Base-by-base conservation (phyloP, 305 asterid genomes). In the Fraxinus platypoda region DNA sequence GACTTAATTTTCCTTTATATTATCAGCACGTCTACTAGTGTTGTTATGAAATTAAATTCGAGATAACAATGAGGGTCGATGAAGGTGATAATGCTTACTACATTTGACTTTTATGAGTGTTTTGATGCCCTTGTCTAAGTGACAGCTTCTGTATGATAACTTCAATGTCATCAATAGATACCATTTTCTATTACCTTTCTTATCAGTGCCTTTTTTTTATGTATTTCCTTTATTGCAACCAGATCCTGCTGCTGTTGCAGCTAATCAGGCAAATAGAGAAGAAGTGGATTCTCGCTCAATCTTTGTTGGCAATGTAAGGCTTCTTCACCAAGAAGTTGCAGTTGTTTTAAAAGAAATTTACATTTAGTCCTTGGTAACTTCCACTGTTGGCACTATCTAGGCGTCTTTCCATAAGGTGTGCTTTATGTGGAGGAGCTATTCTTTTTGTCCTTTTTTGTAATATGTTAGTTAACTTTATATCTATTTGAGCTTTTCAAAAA, bases 251-350 rank as follows among this genome's bases (percentile, higher is more conserved):
- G 82, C 87, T 54, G 86, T 66, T 35, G 77, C 87, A 19, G 89
- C 88, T 77, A 82, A 57, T 87, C 92, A 88, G 84, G 85, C 86
- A 52, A 89, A 88, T 77, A 89, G 75, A 86, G 94, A 88, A 82
- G 93, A 91, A 83, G 87, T 91, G 87, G 93, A 91, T 83, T 46
- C 92, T 77, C 93, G 94, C 49, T 91, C 94, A 59, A 71, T 90
- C 57, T 88, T 88, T 85, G 91, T 88, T 83, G 91, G 91, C 84
- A 91, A 91, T 89, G 93, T 89, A 87, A 87, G 94, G 78, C 84
- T 88, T 81, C 80, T 70, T 83, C 57, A 30, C 41, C 34, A 33
- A 33, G 15, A 19, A 52, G 74, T 57, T 73, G 35, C 73, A 72
- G 19, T 78, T 52, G 49, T 54, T 11, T 68, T 68, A 25, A 8